These are phyloP conservation scores for Kodamaea fungicola DNA, from an alignment of 1,139 yeast species.

Conservation along the genomic window DNA sequence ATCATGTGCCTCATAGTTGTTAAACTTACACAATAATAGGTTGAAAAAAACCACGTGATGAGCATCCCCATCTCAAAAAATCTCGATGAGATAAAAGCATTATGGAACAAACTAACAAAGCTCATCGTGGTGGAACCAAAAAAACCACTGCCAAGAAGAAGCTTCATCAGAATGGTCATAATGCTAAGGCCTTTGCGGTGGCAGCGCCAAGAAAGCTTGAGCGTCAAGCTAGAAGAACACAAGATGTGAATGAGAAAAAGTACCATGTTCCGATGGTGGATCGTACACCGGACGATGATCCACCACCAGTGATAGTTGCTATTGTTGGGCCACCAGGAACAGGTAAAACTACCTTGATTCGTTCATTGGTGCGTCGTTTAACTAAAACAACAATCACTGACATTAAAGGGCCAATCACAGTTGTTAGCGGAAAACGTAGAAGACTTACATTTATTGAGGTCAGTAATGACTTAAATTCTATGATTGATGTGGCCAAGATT, in stretches of 20 bases:
- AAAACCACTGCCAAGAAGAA: slow-evolving; percentile 76
- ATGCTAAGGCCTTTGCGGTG: slow-evolving; percentile 93
- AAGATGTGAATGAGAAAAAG: slow-evolving; percentile 81
- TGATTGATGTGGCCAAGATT: slow-evolving; percentile 94
- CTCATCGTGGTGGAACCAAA: slow-evolving; percentile 53
- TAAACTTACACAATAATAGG: neutral
- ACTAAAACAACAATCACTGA: slow-evolving; percentile 86
- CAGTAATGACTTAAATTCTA: slow-evolving; percentile 85
- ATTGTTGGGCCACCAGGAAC: slow-evolving; percentile 99
- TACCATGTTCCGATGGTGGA: slow-evolving; percentile 97
- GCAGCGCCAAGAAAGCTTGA: slow-evolving; percentile 88
- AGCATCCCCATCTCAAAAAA: neutral
- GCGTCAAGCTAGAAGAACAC: slow-evolving; percentile 77
- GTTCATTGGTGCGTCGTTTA: slow-evolving; percentile 81
- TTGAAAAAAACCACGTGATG: neutral
- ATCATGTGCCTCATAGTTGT: neutral
- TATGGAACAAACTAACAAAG: slow-evolving; percentile 49
- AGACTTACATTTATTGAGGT: slow-evolving; percentile 92
- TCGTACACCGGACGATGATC: slow-evolving; percentile 94
- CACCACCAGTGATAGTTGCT: slow-evolving; percentile 95
- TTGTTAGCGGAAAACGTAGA: slow-evolving; percentile 94
- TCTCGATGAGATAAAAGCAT: slow-evolving; percentile 6
- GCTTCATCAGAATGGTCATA: slow-evolving; percentile 85
- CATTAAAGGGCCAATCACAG: slow-evolving; percentile 93
- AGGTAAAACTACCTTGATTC: slow-evolving; percentile 91